Evolutionary conservation across 2,329 filamentous ascomycete genomes (phyloP).

Genomic region (Stemphylium beticola): DNA sequence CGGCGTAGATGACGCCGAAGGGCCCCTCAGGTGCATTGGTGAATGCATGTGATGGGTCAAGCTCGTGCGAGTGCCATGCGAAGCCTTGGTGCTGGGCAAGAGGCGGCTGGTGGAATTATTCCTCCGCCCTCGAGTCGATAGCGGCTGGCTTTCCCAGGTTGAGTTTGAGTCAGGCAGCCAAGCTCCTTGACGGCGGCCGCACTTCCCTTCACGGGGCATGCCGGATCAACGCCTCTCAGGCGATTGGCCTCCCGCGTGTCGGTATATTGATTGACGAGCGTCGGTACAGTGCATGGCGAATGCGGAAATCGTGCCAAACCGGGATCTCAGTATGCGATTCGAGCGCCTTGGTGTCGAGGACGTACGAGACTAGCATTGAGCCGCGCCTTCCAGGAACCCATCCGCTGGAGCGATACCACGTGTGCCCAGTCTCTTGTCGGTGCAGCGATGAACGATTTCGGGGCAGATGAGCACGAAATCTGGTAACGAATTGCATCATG

Average conservation of each 20-base stretch:
- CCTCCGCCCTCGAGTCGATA: slow-evolving; percentile 18
- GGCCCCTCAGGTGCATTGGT: slow-evolving; percentile 13
- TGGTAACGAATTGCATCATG: slow-evolving; percentile 11
- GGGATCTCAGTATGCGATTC: slow-evolving; percentile 6
- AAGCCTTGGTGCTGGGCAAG: slow-evolving; percentile 16
- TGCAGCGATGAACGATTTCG: slow-evolving; percentile 28
- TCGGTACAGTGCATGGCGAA: slow-evolving; percentile 31
- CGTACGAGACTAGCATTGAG: slow-evolving; percentile 8
- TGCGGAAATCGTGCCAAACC: slow-evolving; percentile 11
- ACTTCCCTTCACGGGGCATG: slow-evolving; percentile 11
- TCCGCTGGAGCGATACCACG: slow-evolving; percentile 21
- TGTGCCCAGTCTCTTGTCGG: slow-evolving; percentile 24
- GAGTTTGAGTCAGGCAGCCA: slow-evolving; percentile 10
- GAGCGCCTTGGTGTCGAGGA: slow-evolving; percentile 12
- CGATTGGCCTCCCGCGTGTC: slow-evolving; percentile 16
- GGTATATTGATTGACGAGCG: slow-evolving; percentile 19
- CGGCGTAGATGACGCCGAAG: slow-evolving; percentile 32
- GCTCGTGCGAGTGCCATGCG: slow-evolving; percentile 27
- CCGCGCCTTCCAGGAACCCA: slow-evolving; percentile 21
- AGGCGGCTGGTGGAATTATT: slow-evolving; percentile 35
- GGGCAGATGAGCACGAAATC: slow-evolving; percentile 30
- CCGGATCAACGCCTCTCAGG: slow-evolving; percentile 5
- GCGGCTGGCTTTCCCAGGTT: slow-evolving; percentile 14
- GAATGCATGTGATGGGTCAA: slow-evolving; percentile 26
- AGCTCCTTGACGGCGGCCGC: slow-evolving; percentile 10